These are phyloP conservation scores for Dissophora globulifera DNA, from an alignment of 192 early-diverging fungal genomes.

Conservation along the genomic window DNA sequence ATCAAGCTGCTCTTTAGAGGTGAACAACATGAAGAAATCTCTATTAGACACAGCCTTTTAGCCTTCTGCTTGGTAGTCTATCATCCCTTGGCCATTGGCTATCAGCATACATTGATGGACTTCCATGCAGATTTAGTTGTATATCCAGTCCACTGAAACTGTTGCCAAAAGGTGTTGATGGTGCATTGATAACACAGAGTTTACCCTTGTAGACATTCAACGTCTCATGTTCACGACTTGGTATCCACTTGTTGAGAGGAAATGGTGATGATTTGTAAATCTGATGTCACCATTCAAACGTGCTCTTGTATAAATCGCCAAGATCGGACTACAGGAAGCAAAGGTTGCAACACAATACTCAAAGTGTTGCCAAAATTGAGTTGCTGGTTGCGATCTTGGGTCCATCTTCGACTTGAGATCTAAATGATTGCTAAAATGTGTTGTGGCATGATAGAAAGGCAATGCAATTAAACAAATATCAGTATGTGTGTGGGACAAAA, in stretches of 20 bases:
- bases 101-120: slow-evolving; percentile 48
- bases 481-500: no score
- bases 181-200: slow-evolving; percentile 33
- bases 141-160: slow-evolving; percentile 24
- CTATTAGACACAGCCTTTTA: slow-evolving; percentile 33
- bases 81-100: background rate
- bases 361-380: slow-evolving; percentile 53
- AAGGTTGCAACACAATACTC: slow-evolving; percentile 45
- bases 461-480: no score
- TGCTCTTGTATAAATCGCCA: slow-evolving; percentile 23
- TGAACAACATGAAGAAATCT: slow-evolving; percentile 50
- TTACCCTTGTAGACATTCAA: slow-evolving; percentile 21
- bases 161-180: slow-evolving; percentile 28
- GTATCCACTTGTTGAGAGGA: slow-evolving; percentile 33
- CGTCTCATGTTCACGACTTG: slow-evolving; percentile 19
- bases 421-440: slow-evolving; percentile 17
- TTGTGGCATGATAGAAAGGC: no score
- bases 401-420: slow-evolving; percentile 31
- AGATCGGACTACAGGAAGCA: slow-evolving; percentile 34
- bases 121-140: slow-evolving; percentile 17
- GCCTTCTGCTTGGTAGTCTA: slow-evolving; percentile 23
- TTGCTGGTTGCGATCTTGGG: slow-evolving; percentile 33
- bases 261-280: slow-evolving; percentile 37
- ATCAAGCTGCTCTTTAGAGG: slow-evolving; percentile 16
- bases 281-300: slow-evolving; percentile 38